Evolutionary conservation across 1,284 basidiomycete genomes (phyloP).

Genomic region (Leccinum huronense): DNA sequence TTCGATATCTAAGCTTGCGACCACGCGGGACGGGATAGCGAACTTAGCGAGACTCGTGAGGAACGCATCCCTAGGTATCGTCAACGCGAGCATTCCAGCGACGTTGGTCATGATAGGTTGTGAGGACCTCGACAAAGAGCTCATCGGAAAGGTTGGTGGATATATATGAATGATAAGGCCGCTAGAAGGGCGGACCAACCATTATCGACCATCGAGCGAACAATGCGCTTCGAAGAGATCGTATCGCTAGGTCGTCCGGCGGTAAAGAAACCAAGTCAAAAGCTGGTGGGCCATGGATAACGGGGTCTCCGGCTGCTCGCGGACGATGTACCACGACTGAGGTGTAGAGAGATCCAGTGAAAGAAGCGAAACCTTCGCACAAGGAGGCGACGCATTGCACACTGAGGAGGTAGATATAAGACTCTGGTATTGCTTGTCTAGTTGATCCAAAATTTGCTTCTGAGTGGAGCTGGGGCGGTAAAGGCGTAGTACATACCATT

Average conservation of each 20-base stretch:
- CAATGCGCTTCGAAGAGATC: conserved; percentile 50
- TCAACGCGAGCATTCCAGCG: conserved; percentile 80
- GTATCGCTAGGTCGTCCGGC: conserved; percentile 50
- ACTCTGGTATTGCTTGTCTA: conserved; percentile 66
- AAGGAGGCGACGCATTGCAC: conserved; percentile 87
- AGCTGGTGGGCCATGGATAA: conserved; percentile 69
- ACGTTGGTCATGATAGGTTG: conserved; percentile 83
- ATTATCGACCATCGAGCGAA: conserved; percentile 76
- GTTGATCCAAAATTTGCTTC: too few species aligned
- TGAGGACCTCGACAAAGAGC: conserved; percentile 81
- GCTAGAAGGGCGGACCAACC: conserved; percentile 92
- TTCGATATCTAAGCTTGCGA: conserved; percentile 77
- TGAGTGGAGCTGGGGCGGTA: too few species aligned
- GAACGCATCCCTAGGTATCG: conserved; percentile 89
- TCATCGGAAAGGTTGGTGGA: conserved; percentile 87
- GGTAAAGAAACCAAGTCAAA: conserved; percentile 65
- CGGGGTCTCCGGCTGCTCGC: conserved; percentile 61
- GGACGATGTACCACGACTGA: conserved; percentile 65
- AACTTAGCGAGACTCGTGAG: conserved; percentile 85
- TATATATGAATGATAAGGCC: conserved; percentile 81
- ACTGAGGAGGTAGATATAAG: conserved; percentile 89
- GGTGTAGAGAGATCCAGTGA: conserved; percentile 69
- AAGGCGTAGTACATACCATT: too few species aligned
- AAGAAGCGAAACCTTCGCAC: conserved; percentile 82
- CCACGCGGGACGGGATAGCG: conserved; percentile 84